Evolutionary conservation across 2,329 filamentous ascomycete genomes (phyloP).

Genomic region (Corniculantispora saksenae): DNA sequence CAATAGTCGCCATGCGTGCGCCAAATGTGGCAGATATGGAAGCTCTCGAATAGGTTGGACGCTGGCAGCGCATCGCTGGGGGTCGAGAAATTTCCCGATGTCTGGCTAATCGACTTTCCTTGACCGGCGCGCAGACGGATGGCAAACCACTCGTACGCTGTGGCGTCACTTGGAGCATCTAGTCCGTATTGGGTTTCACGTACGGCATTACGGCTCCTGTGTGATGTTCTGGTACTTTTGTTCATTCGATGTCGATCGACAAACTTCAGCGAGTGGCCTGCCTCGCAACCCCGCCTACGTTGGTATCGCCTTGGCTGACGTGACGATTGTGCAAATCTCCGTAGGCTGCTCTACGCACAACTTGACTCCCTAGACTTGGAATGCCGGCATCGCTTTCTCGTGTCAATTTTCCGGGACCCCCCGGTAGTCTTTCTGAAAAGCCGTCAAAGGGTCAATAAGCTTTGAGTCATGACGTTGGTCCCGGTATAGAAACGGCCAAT

Average conservation of each 20-base stretch:
- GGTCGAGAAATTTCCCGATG: conserved; percentile 1
- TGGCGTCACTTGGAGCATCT: background rate
- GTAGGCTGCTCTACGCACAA: too few relatives aligned
- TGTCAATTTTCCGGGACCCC: too few relatives aligned
- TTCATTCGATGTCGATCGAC: background rate
- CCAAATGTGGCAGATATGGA: background rate
- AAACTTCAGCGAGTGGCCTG: background rate
- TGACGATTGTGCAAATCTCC: background rate
- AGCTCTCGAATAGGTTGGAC: background rate
- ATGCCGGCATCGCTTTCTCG: too few relatives aligned
- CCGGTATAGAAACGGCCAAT: background rate
- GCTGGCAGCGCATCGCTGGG: background rate
- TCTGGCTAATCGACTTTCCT: background rate
- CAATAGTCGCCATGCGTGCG: background rate
- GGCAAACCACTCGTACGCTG: background rate
- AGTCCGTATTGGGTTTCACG: background rate
- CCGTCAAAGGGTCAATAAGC: background rate
- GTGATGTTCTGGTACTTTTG: background rate
- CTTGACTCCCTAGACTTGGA: too few relatives aligned
- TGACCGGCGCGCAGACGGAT: background rate
- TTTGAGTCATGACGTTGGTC: background rate
- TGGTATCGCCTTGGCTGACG: background rate
- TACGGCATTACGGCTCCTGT: background rate
- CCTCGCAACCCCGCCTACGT: background rate
- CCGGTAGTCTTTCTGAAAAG: too few relatives aligned